A percentile compares a stretch with the other conserved stretches of the same genome.
Evolutionary conservation across 2,329 filamentous ascomycete genomes (phyloP).

Genomic region (Colletotrichum spinosum): DNA sequence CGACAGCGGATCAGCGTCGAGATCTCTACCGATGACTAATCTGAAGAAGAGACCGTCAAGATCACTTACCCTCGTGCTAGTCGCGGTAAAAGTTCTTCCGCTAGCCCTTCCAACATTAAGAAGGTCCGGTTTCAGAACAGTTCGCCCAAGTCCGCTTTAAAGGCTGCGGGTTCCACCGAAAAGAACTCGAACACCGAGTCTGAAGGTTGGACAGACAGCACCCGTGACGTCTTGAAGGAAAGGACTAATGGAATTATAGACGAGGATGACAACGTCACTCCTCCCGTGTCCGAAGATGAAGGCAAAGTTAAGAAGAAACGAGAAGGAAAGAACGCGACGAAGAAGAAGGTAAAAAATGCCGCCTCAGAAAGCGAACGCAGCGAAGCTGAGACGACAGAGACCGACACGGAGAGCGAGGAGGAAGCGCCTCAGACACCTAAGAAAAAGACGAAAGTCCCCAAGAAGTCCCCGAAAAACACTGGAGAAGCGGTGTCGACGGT

Average conservation of each 20-base stretch:
- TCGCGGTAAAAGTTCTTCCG: conserved; percentile 11
- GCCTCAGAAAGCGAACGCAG: conserved; percentile 37
- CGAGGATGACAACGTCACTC: conserved; percentile 8
- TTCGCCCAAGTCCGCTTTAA: conserved; percentile 52
- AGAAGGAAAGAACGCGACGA: conserved; percentile 28
- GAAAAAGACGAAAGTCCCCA: conserved; percentile 37
- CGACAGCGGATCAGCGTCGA: conserved; percentile 48
- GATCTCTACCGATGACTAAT: conserved; percentile 63
- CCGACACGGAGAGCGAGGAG: conserved; percentile 41
- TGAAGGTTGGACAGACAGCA: conserved; percentile 18
- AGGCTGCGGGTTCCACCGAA: conserved; percentile 43
- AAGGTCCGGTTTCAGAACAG: conserved; percentile 57
- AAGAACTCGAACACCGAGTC: conserved; percentile 36
- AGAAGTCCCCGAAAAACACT: conserved; percentile 33
- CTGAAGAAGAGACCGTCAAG: conserved; percentile 59
- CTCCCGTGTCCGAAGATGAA: conserved; percentile 29
- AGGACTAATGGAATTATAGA: conserved; percentile 21
- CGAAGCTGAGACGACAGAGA: conserved; percentile 39
- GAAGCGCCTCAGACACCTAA: conserved; percentile 14
- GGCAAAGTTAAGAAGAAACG: conserved; percentile 30
- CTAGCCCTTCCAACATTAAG: conserved; percentile 45
- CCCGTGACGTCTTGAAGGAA: conserved; percentile 11
- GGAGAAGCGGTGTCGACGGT: background rate
- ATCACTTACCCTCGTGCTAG: conserved; percentile 61
- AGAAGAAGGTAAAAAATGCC: conserved; percentile 34